Conservation (phyloP, 2,329 filamentous ascomycete species). For the Phyllosticta citriasiana region DNA sequence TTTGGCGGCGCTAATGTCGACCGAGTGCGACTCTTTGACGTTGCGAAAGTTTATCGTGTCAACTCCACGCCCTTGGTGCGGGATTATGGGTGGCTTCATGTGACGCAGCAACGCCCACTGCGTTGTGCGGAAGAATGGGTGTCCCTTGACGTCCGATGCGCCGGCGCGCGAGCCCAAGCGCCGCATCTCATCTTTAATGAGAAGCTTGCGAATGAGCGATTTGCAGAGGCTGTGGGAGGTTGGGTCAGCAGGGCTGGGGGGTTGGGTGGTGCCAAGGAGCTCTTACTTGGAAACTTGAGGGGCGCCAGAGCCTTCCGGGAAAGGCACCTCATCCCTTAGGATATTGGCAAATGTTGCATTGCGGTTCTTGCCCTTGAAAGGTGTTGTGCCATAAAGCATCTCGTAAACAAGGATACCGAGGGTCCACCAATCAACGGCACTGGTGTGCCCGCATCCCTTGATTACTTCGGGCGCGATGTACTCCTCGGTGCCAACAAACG, state of each 20-base stretch:
- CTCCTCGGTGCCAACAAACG: conserved; percentile 96
- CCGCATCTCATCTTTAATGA: conserved; percentile 96
- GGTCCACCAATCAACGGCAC: conserved; percentile 99
- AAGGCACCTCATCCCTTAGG: conserved; percentile 85
- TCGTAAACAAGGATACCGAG: conserved; percentile 95
- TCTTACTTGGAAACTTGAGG: conserved; percentile 88
- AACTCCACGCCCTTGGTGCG: conserved; percentile 77
- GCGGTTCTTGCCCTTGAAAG: conserved; percentile 98
- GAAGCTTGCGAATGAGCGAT: conserved; percentile 85
- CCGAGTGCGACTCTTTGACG: conserved; percentile 92
- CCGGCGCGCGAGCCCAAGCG: conserved; percentile 88
- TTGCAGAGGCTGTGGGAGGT: conserved; percentile 67
- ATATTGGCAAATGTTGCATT: conserved; percentile 99
- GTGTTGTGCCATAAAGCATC: conserved; percentile 97
- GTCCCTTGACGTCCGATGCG: conserved; percentile 90
- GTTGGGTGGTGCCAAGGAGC: background rate
- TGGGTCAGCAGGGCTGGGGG: background rate
- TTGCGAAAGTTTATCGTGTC: conserved; percentile 97
- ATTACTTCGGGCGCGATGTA: conserved; percentile 99
- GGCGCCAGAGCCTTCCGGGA: conserved; percentile 76
- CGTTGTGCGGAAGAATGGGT: conserved; percentile 91
- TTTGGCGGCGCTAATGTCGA: conserved; percentile 56
- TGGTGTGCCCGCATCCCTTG: conserved; percentile 96
- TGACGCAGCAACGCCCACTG: conserved; percentile 96
- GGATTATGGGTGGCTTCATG: conserved; percentile 95